Evolutionary conservation across 2,329 filamentous ascomycete genomes (phyloP).

Genomic region (Leptographium lundbergii): DNA sequence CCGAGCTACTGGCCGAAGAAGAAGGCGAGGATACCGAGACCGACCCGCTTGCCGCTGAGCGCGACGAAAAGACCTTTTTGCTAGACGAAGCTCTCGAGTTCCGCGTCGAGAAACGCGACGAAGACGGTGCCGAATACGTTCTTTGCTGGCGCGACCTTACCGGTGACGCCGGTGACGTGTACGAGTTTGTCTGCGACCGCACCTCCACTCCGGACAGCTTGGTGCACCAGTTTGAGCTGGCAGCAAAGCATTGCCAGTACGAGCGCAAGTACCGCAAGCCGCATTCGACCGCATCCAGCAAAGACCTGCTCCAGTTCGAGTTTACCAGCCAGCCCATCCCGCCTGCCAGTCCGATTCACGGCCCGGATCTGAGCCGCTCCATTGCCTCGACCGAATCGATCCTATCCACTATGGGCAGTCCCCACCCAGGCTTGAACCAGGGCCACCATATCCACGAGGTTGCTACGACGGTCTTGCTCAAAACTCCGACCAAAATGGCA

Average conservation of each 20-base stretch:
- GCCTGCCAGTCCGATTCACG: constrained; percentile 49
- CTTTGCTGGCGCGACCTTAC: constrained; percentile 92
- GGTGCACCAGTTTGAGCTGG: constrained; percentile 67
- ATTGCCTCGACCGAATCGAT: constrained; percentile 47
- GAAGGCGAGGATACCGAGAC: constrained; percentile 69
- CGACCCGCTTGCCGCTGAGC: constrained; percentile 63
- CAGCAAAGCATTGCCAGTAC: constrained; percentile 90
- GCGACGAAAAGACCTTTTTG: constrained; percentile 94
- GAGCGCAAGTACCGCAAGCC: constrained; percentile 84
- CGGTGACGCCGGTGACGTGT: constrained; percentile 88
- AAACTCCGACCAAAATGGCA: neutral
- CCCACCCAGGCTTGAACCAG: constrained; percentile 22
- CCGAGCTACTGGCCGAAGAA: constrained; percentile 80
- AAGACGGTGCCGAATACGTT: constrained; percentile 65
- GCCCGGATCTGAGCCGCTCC: constrained; percentile 40
- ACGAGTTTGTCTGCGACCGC: constrained; percentile 86
- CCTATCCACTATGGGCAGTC: constrained; percentile 32
- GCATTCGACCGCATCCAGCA: constrained; percentile 65
- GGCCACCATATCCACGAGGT: too few species aligned
- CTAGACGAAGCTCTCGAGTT: constrained; percentile 89
- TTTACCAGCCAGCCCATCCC: constrained; percentile 58
- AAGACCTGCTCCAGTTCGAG: constrained; percentile 70
- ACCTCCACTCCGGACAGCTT: constrained; percentile 38
- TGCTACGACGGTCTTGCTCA: neutral
- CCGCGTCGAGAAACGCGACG: constrained; percentile 58